A percentile compares a stretch with the other conserved stretches of the same genome.
Conservation (phyloP, 306 rosid species). For the Prunus mume region DNA sequence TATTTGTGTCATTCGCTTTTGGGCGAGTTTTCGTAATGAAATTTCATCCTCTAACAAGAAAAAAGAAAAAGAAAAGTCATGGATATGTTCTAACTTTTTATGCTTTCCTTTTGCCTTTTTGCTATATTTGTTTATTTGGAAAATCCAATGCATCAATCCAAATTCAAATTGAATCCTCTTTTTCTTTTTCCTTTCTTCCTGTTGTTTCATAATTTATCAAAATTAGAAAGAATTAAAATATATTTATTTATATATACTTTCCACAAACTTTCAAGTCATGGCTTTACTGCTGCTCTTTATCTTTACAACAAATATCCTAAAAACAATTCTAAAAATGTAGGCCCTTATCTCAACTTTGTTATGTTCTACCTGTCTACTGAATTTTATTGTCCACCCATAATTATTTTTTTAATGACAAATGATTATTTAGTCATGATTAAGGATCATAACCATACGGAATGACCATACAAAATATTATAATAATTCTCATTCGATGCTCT, state of each 20-base stretch:
- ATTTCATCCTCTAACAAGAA: too few relatives aligned
- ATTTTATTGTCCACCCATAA: background rate
- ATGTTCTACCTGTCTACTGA: conserved; percentile 11
- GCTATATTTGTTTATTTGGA: background rate
- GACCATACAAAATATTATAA: background rate
- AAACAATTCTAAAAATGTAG: conserved; percentile 19
- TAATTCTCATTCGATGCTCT: background rate
- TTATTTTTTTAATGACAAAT: background rate
- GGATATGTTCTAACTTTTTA: background rate
- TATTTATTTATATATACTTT: background rate
- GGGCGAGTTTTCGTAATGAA: too few relatives aligned
- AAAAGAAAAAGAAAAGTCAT: background rate
- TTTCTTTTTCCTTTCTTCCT: background rate
- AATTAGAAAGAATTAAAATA: conserved; percentile 9
- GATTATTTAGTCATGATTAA: conserved; percentile 12
- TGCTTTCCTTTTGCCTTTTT: conserved; percentile 1
- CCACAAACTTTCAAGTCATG: conserved; percentile 15
- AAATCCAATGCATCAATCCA: conserved; percentile 2
- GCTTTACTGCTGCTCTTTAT: conserved; percentile 23
- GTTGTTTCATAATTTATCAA: conserved; percentile 9
- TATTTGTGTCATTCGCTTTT: too few relatives aligned
- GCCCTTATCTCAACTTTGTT: conserved; percentile 15
- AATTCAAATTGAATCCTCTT: background rate
- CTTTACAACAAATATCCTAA: conserved; percentile 20
- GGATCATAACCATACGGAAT: conserved; percentile 11